A percentile compares a stretch with the other conserved stretches of the same genome.
Evolutionary conservation across 345 rosid genomes (phyloP).

Genomic region (Acer negundo): DNA sequence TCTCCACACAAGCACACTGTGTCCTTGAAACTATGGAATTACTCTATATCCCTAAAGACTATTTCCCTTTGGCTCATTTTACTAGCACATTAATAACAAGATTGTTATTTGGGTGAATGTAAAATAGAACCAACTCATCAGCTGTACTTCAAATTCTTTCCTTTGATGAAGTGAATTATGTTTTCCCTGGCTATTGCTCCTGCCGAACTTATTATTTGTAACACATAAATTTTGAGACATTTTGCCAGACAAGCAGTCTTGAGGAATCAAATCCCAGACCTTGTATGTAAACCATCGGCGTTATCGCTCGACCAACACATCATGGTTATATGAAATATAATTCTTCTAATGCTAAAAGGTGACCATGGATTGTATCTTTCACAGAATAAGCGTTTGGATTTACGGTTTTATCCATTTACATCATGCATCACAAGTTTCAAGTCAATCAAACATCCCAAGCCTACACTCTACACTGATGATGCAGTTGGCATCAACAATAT

Average conservation of each 20-base stretch:
- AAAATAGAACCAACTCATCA: too few species aligned
- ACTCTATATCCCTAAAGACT: too few species aligned
- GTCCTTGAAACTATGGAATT: too few species aligned
- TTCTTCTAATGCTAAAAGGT: background rate
- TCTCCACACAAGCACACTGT: too few species aligned
- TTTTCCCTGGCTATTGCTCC: background rate
- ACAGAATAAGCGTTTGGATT: background rate
- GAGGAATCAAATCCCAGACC: background rate
- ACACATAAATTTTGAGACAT: background rate
- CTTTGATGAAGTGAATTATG: background rate
- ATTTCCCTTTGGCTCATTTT: too few species aligned
- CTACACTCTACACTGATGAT: background rate
- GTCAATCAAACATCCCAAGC: background rate
- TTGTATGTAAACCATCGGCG: background rate
- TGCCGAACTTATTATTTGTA: background rate
- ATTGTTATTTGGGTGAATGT: too few species aligned
- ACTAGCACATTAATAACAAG: too few species aligned
- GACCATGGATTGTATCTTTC: background rate
- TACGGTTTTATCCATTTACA: background rate
- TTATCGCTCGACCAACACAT: background rate
- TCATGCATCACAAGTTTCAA: background rate
- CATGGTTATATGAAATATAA: background rate
- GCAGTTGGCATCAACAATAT: background rate
- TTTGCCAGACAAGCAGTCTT: background rate
- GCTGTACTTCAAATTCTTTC: background rate